Base-by-base conservation (phyloP, 495 filamentous ascomycete genomes). In the Aspergillus incahuasiensis region DNA sequence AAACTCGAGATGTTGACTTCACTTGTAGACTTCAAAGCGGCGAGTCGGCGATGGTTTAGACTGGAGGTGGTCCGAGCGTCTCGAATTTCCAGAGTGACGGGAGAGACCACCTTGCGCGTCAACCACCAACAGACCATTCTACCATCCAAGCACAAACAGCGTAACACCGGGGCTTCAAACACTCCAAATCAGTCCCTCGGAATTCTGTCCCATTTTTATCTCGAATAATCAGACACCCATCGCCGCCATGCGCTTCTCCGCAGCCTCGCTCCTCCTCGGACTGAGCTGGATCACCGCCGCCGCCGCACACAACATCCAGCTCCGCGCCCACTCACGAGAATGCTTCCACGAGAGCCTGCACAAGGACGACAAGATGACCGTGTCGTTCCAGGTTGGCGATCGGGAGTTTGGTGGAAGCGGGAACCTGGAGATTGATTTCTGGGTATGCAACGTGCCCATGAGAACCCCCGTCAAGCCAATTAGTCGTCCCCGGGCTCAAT, bases 361-460 rank as follows among this genome's bases (percentile, higher is more conserved):
- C 76, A 83, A 80, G 62, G 94, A 96, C 71, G 94, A 98, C 75
- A 86, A 87, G 71, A 98, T 98, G 94, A 97, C 91, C 9, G 92
- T 98, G 28, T 94, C 91, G 15, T 98, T 96, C 79, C 94, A 97
- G 77, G 92, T 97, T 55, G 94, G 95, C 61, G 94, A 98, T 68
- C 75, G 95, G 53, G 94, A 98, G 64, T 97, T 97, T 71, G 94
- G 92, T 25, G 86, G 89, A 15, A 91, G 90, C 39, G 92, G 94
- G 12, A 97, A 97, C 66, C 77, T 98, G 16, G 94, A 97, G 61
- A 83, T 97, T 69, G 94, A 97, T 71, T 97, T 97, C 71, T 98
- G 92, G 94, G 94, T 97, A 86, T 54, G 83, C 67, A 21, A 18
- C 28, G 28, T 5, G 9, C 28, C 9, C 28, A 9, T 30, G 5